Conservation (phyloP, 2,329 filamentous ascomycete species). For the Aspergillus melleus region DNA sequence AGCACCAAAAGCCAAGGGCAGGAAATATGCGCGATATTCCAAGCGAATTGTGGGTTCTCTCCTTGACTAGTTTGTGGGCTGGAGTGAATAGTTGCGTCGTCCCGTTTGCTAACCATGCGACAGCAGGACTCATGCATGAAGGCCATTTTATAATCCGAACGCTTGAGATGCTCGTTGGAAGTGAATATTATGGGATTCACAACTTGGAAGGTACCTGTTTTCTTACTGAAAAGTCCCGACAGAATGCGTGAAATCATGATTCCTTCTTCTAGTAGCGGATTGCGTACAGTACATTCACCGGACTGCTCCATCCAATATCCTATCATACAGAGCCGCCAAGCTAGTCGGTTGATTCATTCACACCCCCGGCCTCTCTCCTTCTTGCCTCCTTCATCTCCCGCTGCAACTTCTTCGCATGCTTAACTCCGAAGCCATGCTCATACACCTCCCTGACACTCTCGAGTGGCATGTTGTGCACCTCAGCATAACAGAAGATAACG, state of each 20-base stretch:
- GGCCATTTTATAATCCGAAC: too few species aligned
- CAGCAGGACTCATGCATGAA: too few species aligned
- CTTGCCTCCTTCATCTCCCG: neutral
- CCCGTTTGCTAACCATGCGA: neutral
- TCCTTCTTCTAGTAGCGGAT: neutral
- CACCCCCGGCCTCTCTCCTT: neutral
- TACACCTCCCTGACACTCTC: constrained; percentile 49
- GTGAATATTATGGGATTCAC: too few species aligned
- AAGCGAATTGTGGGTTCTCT: neutral
- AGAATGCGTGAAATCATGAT: too few species aligned
- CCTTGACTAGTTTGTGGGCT: neutral
- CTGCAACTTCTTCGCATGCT: constrained; percentile 2
- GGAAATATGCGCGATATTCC: neutral
- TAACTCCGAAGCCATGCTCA: constrained; percentile 47
- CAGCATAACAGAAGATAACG: constrained; percentile 28
- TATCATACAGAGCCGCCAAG: neutral
- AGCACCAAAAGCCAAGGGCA: neutral
- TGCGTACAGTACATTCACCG: neutral
- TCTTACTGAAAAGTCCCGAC: too few species aligned
- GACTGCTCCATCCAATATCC: neutral
- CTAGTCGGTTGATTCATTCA: neutral
- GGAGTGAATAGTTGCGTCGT: neutral
- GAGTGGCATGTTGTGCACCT: constrained; percentile 22
- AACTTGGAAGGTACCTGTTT: too few species aligned
- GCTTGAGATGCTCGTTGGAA: too few species aligned